phyloP scores from a whole-genome alignment of 2,329 filamentous ascomycete genomes.

The Fusarium proliferatum region DNA sequence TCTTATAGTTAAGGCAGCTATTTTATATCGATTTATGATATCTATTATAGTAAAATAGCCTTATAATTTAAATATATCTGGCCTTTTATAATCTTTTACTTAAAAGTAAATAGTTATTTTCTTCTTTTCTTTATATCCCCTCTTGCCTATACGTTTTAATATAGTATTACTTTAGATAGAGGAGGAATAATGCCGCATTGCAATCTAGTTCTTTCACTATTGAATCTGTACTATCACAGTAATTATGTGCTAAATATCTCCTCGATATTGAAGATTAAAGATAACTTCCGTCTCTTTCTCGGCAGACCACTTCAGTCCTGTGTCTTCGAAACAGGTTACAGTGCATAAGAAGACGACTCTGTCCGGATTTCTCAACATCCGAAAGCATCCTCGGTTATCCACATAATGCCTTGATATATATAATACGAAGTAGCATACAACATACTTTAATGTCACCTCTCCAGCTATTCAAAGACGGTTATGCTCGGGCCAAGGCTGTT shows the following conservation, averaged over 20 bases:
- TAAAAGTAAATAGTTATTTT: no score
- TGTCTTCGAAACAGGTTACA: not conserved
- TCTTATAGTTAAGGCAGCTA: no score
- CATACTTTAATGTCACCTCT: rapidly evolving
- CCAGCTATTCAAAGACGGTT: not conserved
- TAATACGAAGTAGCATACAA: not conserved
- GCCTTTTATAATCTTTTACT: no score
- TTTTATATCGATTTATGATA: no score
- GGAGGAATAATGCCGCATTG: rapidly evolving
- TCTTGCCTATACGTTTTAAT: no score
- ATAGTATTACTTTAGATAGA: not conserved
- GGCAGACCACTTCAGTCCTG: not conserved
- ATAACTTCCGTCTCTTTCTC: rapidly evolving
- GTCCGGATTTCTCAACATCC: not conserved
- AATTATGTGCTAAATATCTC: rapidly evolving
- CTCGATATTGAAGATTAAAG: rapidly evolving
- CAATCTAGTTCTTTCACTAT: rapidly evolving
- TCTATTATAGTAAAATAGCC: no score
- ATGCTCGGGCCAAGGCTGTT: not conserved
- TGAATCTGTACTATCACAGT: rapidly evolving
- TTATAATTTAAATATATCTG: no score
- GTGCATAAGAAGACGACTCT: not conserved
- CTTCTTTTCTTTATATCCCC: no score
- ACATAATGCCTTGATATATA: rapidly evolving
- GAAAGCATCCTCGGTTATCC: not conserved